Conservation (phyloP, 139 green algal genomes). For the Haematococcus lacustris region DNA sequence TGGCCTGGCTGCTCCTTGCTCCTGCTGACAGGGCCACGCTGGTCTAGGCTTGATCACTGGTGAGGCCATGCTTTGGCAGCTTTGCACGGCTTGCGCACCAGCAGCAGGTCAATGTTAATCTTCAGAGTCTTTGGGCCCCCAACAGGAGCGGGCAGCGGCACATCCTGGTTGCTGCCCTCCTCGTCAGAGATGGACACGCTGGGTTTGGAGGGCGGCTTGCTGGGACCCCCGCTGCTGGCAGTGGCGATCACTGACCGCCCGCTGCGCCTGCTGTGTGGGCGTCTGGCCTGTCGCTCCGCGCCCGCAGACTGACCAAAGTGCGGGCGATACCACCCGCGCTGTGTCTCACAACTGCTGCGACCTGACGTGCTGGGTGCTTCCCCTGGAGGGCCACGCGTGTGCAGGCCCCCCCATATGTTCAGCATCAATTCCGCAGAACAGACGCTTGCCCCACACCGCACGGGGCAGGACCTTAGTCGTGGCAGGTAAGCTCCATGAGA, state of each 20-base stretch:
- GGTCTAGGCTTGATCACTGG: neutral
- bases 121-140: conserved; percentile 57
- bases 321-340: neutral
- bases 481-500: too few species aligned
- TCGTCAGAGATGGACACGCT: neutral
- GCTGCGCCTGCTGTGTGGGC: neutral
- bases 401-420: neutral
- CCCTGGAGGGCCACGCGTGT: neutral
- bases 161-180: neutral
- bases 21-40: neutral
- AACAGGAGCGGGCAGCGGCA: neutral
- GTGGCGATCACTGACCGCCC: neutral
- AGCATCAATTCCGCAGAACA: too few species aligned
- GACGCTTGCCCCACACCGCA: too few species aligned
- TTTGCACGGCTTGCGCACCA: conserved; percentile 31
- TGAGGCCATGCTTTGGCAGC: neutral
- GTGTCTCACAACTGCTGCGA: neutral
- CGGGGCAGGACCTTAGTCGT: too few species aligned
- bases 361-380: too few species aligned
- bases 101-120: conserved; percentile 75
- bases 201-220: neutral
- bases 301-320: neutral
- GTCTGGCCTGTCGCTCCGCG: neutral
- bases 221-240: neutral
- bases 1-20: neutral